Evolutionary conservation across 2,329 filamentous ascomycete species (phyloP), one percentile per base, ranked within the genome.

Genomic region (Talaromyces atroroseus): DNA sequence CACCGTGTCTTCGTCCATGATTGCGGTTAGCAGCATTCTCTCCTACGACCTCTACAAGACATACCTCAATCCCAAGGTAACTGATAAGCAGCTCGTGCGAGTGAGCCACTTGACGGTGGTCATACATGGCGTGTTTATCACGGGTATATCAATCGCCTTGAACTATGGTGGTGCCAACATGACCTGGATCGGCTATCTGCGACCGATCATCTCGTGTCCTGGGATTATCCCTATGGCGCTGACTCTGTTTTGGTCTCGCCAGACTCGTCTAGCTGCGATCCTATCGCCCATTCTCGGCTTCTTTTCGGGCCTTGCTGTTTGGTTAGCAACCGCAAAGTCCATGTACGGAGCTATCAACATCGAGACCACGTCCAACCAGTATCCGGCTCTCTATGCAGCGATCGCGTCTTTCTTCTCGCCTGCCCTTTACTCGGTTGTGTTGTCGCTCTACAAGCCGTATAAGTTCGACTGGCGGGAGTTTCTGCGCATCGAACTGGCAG

Each of bases 151-250:
- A 10, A 29, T 29, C 24, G 24, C 24, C 4, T 8, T 29, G 26
- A 29, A 29, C 7, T 29, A 29, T 29, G 7, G 26, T 29, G 26
- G 26, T 29, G 26, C 26, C 3, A 29, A 29, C 26, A 29, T 29
- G 26, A 29, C 3, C 73, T 82, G 0, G 74, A 69, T 70, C 63
- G 34, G 61, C 20, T 29, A 29, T 7, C 14, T 44, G n/a, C 20
- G 26, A 11, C 16, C 29, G 2, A 7, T 47, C 14, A 3, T 44
- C 10, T 7, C 78, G 0, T 81, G 78, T 36, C 78, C 79, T 0
- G 79, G 79, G 0, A 80, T 81, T 53, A 78, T 82, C 60, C 79
- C 80, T 0, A 81, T 79, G 5, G 71, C 74, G 0, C 80, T 81
- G 54, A 79, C 79, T 0, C 76, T 82, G 18, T 68, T 82, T 1